Evolutionary conservation across 768 basidiomycete genomes (phyloP), one percentile per base, ranked within the genome.

Genomic region (Butyriboletus loyo): DNA sequence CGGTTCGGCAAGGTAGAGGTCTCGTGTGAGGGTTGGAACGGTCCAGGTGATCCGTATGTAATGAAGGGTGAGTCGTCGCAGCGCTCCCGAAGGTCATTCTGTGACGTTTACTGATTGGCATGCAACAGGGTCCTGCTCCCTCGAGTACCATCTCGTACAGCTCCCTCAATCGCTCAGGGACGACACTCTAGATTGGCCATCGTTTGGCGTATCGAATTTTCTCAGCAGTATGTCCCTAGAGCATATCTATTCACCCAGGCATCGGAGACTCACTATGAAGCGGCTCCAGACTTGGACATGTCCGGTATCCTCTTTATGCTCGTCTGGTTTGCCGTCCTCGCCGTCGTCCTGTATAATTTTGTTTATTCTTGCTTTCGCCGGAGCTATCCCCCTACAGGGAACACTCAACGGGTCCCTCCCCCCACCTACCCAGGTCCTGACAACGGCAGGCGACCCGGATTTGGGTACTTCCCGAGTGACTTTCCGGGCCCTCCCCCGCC

Each of bases 11-110:
- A 82, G 56, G 86, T 96, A 0, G 83, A 89, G 58, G 84, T 98
- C 1, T 86, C 84, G 17, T 98, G 95, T 61, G 95, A 98, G 74
- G 95, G 95, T 22, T 98, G 89, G 87, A 82, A 79, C 35, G 73
- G 77, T 30, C 81, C 91, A 5, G 92, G 90, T 0, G 95, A 98
- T 71, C 77, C 82, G 2, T 82, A 85, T 67, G 89, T 98, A 14
- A 69, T 96, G 55, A 90, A 92, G 76, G 93, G 94, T 87, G 31
- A 72, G 57, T 56, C 46, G 27, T 36, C 38, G 39, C 22, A 34
- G 35, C 15, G 30, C 38, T 39, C 24, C 47, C 25, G 22, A 5
- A 17, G 41, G 14, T 21, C 30, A n/a, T 44, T 40, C 36, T 22
- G 13, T 15, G 7, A 35, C 19, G 22, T 43, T 46, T 11, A 53